phyloP scores from a whole-genome alignment of 2,329 filamentous ascomycete species.

The Tolypocladium ovalisporum region DNA sequence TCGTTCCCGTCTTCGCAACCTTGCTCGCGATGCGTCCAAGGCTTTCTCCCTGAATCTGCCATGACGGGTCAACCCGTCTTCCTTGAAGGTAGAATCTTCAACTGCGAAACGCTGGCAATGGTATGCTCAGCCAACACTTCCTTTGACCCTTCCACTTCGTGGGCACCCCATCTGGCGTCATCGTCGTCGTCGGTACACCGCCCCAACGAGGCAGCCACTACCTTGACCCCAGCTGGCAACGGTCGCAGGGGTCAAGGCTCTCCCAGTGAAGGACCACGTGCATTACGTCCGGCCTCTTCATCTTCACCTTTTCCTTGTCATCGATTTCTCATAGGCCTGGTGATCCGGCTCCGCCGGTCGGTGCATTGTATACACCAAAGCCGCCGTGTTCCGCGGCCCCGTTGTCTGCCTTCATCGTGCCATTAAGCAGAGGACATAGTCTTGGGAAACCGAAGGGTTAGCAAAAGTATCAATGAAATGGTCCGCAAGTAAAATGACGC shows the following conservation, averaged over 20 bases:
- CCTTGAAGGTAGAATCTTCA: not conserved
- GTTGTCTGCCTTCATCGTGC: slow-evolving; percentile 57
- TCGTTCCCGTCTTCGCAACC: not conserved
- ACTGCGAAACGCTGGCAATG: not conserved
- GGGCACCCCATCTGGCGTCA: not conserved
- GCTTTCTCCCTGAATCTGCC: not conserved
- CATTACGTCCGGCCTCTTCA: not conserved
- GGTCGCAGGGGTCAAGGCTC: too few relatives aligned
- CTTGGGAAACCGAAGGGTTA: slow-evolving; percentile 26
- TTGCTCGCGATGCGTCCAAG: not conserved
- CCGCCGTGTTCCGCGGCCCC: slow-evolving; percentile 44
- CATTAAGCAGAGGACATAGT: slow-evolving; percentile 77
- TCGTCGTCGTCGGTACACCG: not conserved
- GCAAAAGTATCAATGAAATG: not conserved
- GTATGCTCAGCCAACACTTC: too few relatives aligned
- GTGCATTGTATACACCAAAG: slow-evolving; percentile 44
- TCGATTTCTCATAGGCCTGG: slow-evolving; percentile 8
- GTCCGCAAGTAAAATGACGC: not conserved
- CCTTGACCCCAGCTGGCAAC: not conserved
- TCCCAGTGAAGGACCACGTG: too few relatives aligned
- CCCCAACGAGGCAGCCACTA: not conserved
- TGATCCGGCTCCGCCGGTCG: slow-evolving; percentile 20
- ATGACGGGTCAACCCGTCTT: not conserved
- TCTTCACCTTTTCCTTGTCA: too few relatives aligned
- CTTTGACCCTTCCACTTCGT: not conserved